phyloP scores from a whole-genome alignment of 768 basidiomycete species.

The Saitozyma sp. region DNA sequence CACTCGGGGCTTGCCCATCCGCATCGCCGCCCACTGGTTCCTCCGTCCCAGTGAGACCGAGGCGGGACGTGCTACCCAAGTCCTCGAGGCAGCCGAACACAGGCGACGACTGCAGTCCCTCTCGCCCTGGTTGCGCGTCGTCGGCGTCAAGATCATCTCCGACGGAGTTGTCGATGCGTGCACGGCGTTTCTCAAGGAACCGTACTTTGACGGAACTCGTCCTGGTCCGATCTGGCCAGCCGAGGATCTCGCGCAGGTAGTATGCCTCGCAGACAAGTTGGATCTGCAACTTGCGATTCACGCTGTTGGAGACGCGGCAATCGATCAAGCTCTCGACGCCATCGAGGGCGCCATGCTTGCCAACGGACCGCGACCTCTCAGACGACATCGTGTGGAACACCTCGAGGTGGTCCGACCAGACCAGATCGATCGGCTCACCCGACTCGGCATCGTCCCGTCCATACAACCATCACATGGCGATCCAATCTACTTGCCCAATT shows the following conservation, averaged over 20 bases:
- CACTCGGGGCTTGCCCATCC: constrained; percentile 15
- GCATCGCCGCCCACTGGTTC: constrained; percentile 18
- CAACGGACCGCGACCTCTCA: constrained; percentile 8
- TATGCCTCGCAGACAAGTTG: constrained; percentile 16
- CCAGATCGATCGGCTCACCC: constrained; percentile 15
- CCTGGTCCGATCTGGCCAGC: constrained; percentile 26
- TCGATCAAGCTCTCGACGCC: constrained; percentile 21
- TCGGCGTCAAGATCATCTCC: constrained; percentile 31
- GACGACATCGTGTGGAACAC: constrained; percentile 26
- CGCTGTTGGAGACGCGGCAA: constrained; percentile 31
- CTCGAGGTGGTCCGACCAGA: constrained; percentile 23
- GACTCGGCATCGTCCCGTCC: constrained; percentile 25
- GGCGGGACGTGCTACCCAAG: constrained; percentile 10
- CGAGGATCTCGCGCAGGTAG: constrained; percentile 14
- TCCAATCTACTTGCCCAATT: constrained; percentile 23
- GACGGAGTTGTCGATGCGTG: constrained; percentile 32
- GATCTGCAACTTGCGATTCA: constrained; percentile 28
- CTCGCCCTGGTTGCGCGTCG: constrained; percentile 16
- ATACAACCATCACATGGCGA: constrained; percentile 32
- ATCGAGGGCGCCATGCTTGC: constrained; percentile 17
- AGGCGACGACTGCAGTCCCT: constrained; percentile 2
- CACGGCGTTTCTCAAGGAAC: constrained; percentile 23
- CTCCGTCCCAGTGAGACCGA: constrained; percentile 11
- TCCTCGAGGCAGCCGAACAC: constrained; percentile 15
- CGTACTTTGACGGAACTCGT: constrained; percentile 18